Evolutionary conservation across 257 asterid species (phyloP), one percentile per base, ranked within the genome.

Genomic region (Ballota nigra): DNA sequence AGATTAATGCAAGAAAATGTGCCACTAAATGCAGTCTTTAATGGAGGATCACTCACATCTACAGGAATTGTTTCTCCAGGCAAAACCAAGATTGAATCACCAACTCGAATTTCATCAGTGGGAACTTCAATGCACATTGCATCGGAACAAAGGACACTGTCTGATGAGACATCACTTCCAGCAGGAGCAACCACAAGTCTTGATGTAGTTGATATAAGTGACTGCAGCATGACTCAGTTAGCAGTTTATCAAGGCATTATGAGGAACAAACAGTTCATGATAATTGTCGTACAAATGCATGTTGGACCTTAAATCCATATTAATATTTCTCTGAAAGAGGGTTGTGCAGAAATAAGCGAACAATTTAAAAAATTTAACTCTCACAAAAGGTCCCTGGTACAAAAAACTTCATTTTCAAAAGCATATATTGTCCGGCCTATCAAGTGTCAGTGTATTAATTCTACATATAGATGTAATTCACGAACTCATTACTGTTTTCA

Each of bases 51-150:
- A 83, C 97, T 87, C 81, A 94, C 98, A 84, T 94, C 98, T 41
- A 94, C 96, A 45, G 98, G 97, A 65, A 94, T 85, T 72, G 97
- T 94, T 86, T 94, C 97, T 66, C 98, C 97, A 70, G 98, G 97
- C 80, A 94, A 85, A 84, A 94, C 98, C 86, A 91, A 81, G 77
- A 94, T 69, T 29, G 90, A 71, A 74, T 94, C 98, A 47, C 96
- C 97, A 57, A 88, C 85, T 53, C 93, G 88, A 76, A 91, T 77
- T 73, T 91, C 96, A 84, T 94, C 98, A 8, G 97, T 94, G 63
- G 97, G 96, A 75, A 94, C 98, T 88, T 89, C 96, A 73, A 88
- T 76, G 76, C 91, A 86, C 82, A 94, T 84, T 45, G 96, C 96
- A 84, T 89, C 96, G 68, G 95, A 70, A 74, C 93, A 67, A 57